phyloP scores from a whole-genome alignment of 2,329 filamentous ascomycete genomes.

The Zalaria sp. region DNA sequence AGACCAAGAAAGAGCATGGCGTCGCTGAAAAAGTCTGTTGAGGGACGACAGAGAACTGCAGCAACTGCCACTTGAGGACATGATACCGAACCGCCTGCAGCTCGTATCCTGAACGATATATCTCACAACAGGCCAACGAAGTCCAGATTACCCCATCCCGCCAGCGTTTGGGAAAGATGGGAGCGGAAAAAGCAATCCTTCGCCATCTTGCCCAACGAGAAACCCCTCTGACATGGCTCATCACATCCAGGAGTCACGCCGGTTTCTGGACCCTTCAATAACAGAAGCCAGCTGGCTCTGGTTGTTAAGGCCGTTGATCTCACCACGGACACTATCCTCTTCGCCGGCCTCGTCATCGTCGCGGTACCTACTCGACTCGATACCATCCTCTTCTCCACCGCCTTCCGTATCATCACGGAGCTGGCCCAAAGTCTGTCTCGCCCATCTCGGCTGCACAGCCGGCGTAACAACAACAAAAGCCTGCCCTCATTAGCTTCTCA shows the following conservation, averaged over 20 bases:
- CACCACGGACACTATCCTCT: slow-evolving; percentile 13
- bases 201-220: no score
- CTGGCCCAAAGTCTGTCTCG: slow-evolving; percentile 5
- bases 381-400: slow-evolving; percentile 8
- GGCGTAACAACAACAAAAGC: slow-evolving; percentile 13
- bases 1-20: slow-evolving; percentile 53
- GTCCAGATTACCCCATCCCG: no score
- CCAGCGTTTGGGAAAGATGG: no score
- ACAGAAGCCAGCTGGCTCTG: background rate
- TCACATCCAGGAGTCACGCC: background rate
- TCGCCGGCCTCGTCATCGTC: slow-evolving; percentile 7
- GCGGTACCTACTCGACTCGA: slow-evolving; percentile 1
- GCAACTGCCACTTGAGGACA: background rate
- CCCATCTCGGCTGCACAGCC: slow-evolving; percentile 13
- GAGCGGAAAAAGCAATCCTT: no score
- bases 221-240: no score
- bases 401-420: slow-evolving; percentile 9
- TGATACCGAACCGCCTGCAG: no score
- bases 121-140: no score
- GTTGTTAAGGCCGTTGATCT: slow-evolving; percentile 8
- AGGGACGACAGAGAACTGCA: slow-evolving; percentile 3
- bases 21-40: slow-evolving; percentile 5
- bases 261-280: background rate
- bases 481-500: slow-evolving; percentile 5
- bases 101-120: no score